Conservation (phyloP, 2,329 filamentous ascomycete species). For the Stagonosporopsis rhizophila region DNA sequence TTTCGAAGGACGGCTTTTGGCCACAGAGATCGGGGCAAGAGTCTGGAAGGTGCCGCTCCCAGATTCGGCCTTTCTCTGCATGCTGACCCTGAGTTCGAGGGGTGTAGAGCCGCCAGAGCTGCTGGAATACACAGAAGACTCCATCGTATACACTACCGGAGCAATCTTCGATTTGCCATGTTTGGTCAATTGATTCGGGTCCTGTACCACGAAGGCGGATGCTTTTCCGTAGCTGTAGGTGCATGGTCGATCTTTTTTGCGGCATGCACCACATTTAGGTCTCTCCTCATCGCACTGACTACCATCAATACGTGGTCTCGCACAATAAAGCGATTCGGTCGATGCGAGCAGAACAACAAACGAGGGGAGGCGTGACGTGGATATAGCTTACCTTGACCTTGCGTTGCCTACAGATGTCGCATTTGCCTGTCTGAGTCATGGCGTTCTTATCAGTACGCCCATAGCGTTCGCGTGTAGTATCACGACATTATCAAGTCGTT, state of each 20-base stretch:
- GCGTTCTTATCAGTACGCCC: neutral
- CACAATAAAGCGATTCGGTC: neutral
- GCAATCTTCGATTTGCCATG: slow-evolving; percentile 33
- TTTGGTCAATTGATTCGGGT: slow-evolving; percentile 40
- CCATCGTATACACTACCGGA: slow-evolving; percentile 24
- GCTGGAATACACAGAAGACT: neutral
- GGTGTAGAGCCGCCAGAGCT: slow-evolving; percentile 12
- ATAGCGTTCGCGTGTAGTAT: neutral
- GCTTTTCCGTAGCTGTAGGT: slow-evolving; percentile 37
- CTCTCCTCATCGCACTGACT: slow-evolving; percentile 39
- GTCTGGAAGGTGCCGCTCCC: slow-evolving; percentile 40
- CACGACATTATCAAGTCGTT: neutral
- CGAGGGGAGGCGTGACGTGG: neutral
- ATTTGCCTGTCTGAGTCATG: slow-evolving; percentile 44
- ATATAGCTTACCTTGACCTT: slow-evolving; percentile 39
- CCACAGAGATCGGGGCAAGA: slow-evolving; percentile 23
- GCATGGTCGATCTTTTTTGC: slow-evolving; percentile 39
- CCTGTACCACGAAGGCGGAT: slow-evolving; percentile 37
- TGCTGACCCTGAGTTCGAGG: slow-evolving; percentile 26
- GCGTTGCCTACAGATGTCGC: slow-evolving; percentile 39
- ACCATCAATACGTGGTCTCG: slow-evolving; percentile 1
- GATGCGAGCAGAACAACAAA: too few relatives aligned
- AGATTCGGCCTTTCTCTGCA: slow-evolving; percentile 26
- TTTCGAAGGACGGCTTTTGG: slow-evolving; percentile 18
- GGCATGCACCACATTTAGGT: slow-evolving; percentile 38